Evolutionary conservation across 441 rosid species (phyloP).

Genomic region (Arabidopsis lyrata): DNA sequence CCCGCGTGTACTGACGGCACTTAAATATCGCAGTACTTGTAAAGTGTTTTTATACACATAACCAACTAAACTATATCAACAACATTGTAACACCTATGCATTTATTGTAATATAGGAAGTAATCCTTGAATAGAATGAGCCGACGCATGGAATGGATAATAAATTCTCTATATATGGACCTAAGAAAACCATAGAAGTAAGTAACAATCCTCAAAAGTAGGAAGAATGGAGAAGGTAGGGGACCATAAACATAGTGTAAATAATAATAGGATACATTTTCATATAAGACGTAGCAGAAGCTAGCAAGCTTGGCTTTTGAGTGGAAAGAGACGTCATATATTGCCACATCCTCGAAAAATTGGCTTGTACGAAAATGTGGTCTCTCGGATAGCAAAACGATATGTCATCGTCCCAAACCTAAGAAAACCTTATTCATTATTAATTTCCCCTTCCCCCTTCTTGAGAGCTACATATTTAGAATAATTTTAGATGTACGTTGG

Average conservation of each 20-base stretch:
- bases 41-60: background rate
- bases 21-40: background rate
- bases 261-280: background rate
- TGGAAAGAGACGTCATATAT: conserved; percentile 26
- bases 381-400: conserved; percentile 6
- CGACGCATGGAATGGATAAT: background rate
- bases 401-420: conserved; percentile 18
- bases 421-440: background rate
- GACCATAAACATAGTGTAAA: conserved; percentile 22
- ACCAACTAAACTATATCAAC: background rate
- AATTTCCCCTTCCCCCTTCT: background rate
- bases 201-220: conserved; percentile 32
- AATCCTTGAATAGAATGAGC: background rate
- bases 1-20: background rate
- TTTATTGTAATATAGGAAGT: too few species aligned
- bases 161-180: background rate
- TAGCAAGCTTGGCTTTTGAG: conserved; percentile 36
- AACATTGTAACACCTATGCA: background rate
- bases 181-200: conserved; percentile 17
- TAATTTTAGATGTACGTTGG: background rate
- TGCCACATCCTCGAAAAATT: background rate
- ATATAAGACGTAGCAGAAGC: conserved; percentile 34
- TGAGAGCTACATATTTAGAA: conserved; percentile 8
- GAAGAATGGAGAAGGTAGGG: conserved; percentile 27
- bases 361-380: conserved; percentile 1